Percentiles rank a stretch among this genome's conserved stretches.
Conservation (phyloP, 257 asterid species). For the Galeopsis tetrahit region DNA sequence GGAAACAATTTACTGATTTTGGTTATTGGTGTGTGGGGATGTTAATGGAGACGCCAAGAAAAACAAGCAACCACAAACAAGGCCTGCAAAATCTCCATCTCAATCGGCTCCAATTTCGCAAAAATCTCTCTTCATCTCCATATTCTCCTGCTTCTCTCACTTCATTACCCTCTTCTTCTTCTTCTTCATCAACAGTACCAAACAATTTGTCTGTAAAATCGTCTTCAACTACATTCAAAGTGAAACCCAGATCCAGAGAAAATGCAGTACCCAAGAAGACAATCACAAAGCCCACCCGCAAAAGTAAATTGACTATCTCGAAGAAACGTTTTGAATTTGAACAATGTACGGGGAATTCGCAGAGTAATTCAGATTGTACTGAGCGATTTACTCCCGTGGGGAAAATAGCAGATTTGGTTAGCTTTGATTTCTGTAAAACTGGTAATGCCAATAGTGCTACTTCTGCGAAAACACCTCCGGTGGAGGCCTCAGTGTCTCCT, state of each 20-base stretch:
- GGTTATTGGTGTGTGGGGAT: no score
- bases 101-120: constrained; percentile 35
- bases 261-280: constrained; percentile 30
- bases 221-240: constrained; percentile 6
- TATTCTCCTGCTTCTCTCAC: neutral
- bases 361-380: neutral
- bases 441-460: constrained; percentile 27
- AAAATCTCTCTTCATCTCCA: neutral
- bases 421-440: constrained; percentile 14
- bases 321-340: constrained; percentile 27
- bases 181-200: constrained; percentile 32
- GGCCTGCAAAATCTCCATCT: constrained; percentile 30
- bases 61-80: neutral
- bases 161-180: constrained; percentile 27
- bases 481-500: constrained; percentile 84
- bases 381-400: neutral
- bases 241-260: constrained; percentile 50
- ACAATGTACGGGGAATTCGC: constrained; percentile 25
- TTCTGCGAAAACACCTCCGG: constrained; percentile 69
- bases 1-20: no score
- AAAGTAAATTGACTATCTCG: constrained; percentile 29
- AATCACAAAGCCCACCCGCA: no score
- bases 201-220: neutral
- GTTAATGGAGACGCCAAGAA: neutral
- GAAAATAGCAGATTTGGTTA: constrained; percentile 35